Evolutionary conservation across 139 green algal species (phyloP).

Genomic region (Nannochloris sp.): DNA sequence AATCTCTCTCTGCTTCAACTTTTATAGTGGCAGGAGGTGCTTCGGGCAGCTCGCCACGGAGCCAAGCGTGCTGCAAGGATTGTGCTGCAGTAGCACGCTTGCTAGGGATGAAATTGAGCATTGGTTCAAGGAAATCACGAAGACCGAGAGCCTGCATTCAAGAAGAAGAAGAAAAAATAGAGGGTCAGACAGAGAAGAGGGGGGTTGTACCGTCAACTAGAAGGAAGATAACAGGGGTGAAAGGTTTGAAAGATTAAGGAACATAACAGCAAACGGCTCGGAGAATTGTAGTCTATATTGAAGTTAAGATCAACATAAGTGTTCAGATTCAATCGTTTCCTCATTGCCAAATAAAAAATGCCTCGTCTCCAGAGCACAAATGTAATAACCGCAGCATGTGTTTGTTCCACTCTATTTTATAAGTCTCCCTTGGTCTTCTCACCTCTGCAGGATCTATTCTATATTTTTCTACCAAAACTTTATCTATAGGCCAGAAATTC

Average conservation of each 20-base stretch:
- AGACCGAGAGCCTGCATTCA: conserved; percentile 58
- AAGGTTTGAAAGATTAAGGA: background rate
- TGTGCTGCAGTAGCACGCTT: conserved; percentile 75
- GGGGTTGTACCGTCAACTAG: background rate
- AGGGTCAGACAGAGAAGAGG: background rate
- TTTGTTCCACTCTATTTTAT: background rate
- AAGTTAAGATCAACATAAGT: conserved; percentile 1
- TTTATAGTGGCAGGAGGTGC: no score
- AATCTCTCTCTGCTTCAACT: no score
- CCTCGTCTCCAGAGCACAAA: no score
- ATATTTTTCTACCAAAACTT: conserved; percentile 93
- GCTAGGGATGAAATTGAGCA: conserved; percentile 83
- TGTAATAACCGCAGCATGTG: no score
- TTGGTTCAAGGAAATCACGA: conserved; percentile 80
- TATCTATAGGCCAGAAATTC: conserved; percentile 83
- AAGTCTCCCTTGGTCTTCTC: background rate
- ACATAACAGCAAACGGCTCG: background rate
- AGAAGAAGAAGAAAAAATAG: background rate
- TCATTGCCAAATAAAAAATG: conserved; percentile 4
- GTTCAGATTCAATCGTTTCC: background rate
- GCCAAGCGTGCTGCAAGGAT: conserved; percentile 87
- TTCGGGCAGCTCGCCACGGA: conserved; percentile 28
- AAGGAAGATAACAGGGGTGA: background rate
- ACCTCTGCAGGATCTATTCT: conserved; percentile 71
- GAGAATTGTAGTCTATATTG: conserved; percentile 18